Conservation (phyloP, 129 eudicot species). For the Ambrosia artemisiifolia region DNA sequence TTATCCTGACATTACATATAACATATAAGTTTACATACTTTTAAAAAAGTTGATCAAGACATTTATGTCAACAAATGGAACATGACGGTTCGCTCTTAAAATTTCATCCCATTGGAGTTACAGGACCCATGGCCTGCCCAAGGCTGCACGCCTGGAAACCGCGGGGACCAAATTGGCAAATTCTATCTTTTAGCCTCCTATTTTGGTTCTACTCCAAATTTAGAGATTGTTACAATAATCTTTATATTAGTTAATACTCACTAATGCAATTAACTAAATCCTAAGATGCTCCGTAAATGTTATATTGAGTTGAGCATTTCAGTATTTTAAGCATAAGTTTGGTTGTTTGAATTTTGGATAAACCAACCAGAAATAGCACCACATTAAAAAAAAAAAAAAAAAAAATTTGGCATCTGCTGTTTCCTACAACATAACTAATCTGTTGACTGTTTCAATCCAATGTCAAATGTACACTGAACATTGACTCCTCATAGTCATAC, state of each 20-base stretch:
- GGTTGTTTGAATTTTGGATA: background rate
- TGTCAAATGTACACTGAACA: conserved; percentile 8
- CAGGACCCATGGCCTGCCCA: background rate
- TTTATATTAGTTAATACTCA: background rate
- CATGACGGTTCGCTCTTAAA: background rate
- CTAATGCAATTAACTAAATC: background rate
- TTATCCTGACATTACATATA: conserved; percentile 45
- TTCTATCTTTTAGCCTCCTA: background rate
- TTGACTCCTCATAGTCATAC: conserved; percentile 10
- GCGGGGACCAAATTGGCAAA: background rate
- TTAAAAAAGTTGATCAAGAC: background rate
- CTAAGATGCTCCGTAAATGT: background rate
- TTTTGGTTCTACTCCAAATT: background rate
- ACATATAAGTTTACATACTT: background rate
- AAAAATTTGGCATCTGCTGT: background rate
- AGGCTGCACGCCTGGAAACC: background rate
- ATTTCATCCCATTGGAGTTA: background rate
- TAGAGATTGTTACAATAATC: background rate
- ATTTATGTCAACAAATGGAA: background rate
- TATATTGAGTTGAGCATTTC: background rate
- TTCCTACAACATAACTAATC: background rate
- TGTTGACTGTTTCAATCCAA: conserved; percentile 7
- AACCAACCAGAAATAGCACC: background rate
- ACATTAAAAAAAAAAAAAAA: background rate
- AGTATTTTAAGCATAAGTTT: background rate